phyloP scores from a whole-genome alignment of 2,329 filamentous ascomycete species.

The Pyrenochaeta sp. region DNA sequence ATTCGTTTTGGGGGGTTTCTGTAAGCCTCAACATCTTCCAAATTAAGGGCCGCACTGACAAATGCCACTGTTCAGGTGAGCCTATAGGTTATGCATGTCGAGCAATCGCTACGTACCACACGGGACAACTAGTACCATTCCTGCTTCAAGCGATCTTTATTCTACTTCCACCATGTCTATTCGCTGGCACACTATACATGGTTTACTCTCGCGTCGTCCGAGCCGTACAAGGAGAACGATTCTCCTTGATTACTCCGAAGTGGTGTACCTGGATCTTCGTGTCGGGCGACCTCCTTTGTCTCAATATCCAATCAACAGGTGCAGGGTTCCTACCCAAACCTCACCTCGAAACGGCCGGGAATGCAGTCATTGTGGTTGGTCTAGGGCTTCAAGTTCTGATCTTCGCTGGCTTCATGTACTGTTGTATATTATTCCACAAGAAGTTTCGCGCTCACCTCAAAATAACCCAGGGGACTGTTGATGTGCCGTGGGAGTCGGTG shows the following conservation, averaged over 20 bases:
- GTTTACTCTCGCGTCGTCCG: conserved; percentile 47
- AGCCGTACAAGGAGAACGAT: conserved; percentile 45
- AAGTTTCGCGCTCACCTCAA: conserved; percentile 44
- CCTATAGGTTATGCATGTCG: conserved; percentile 60
- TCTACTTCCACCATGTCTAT: conserved; percentile 52
- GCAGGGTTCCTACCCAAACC: conserved; percentile 47
- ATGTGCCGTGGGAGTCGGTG: conserved; percentile 40
- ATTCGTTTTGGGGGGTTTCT: conserved; percentile 55
- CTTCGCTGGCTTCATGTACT: conserved; percentile 62
- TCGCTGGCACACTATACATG: conserved; percentile 56
- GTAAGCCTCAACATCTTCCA: conserved; percentile 47
- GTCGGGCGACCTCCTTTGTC: conserved; percentile 58
- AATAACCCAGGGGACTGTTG: not conserved
- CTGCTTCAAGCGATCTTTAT: conserved; percentile 49
- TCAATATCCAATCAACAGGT: conserved; percentile 58
- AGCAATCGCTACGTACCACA: conserved; percentile 44
- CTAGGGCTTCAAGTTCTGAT: conserved; percentile 64
- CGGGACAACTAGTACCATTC: conserved; percentile 41
- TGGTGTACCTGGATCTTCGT: conserved; percentile 64
- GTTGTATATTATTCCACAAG: conserved; percentile 57
- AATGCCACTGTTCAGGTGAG: conserved; percentile 53
- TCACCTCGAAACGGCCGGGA: conserved; percentile 3
- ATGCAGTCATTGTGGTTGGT: conserved; percentile 59
- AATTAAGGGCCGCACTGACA: conserved; percentile 4
- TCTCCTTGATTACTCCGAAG: conserved; percentile 50